phyloP scores from a whole-genome alignment of 106 monocot species.

The Acorus calamus region DNA sequence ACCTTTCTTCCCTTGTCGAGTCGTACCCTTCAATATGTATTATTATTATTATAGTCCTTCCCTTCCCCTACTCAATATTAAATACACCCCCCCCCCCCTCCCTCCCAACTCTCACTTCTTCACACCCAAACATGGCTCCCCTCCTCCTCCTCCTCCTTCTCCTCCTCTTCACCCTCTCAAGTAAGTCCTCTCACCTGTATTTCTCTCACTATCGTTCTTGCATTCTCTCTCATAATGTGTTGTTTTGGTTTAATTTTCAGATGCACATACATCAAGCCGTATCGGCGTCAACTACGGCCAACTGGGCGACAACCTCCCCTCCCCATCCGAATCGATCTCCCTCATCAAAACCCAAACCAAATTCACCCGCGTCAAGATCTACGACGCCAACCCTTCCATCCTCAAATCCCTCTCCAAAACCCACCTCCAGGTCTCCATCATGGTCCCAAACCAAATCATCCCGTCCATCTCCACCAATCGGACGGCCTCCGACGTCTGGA shows the following conservation, averaged over 20 bases:
- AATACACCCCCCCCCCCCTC: no score
- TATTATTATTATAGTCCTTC: no score
- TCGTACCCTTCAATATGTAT: no score
- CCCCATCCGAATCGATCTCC: slow-evolving; percentile 35
- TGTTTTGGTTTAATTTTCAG: neutral
- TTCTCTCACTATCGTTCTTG: neutral
- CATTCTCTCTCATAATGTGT: no score
- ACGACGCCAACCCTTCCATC: slow-evolving; percentile 77
- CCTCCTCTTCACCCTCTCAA: slow-evolving; percentile 1
- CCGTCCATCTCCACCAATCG: slow-evolving; percentile 51
- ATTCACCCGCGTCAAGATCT: slow-evolving; percentile 67
- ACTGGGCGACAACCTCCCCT: slow-evolving; percentile 69
- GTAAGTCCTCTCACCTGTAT: neutral
- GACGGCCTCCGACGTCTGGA: slow-evolving; percentile 53
- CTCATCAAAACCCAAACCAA: slow-evolving; percentile 32
- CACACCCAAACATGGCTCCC: neutral
- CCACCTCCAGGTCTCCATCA: slow-evolving; percentile 51
- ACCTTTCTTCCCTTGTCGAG: no score
- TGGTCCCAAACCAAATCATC: slow-evolving; percentile 84
- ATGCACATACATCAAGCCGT: neutral
- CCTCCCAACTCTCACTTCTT: neutral
- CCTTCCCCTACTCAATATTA: no score
- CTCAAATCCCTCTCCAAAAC: slow-evolving; percentile 53
- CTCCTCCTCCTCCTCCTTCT: neutral
- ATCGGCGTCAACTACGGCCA: slow-evolving; percentile 91